Conservation (phyloP, 345 rosid species). For the Corchorus olitorius region DNA sequence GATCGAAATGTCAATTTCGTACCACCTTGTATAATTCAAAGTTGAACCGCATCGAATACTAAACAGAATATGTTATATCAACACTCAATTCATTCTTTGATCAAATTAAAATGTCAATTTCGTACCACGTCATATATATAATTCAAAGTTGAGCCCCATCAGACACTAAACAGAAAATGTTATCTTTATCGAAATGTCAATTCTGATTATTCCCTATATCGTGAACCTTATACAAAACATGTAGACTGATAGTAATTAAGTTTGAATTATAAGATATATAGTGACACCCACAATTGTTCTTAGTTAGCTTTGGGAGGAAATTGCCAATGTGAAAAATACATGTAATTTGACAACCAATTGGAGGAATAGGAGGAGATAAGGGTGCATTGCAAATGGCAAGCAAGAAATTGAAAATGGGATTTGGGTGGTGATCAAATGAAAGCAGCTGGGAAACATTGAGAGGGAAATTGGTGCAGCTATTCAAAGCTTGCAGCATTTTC, state of each 20-base stretch:
- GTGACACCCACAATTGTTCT: not conserved
- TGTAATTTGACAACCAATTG: not conserved
- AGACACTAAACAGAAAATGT: no score
- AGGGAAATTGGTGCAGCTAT: slow-evolving; percentile 28
- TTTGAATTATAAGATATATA: not conserved
- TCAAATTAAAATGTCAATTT: no score
- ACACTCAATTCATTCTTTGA: no score
- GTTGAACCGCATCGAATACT: no score
- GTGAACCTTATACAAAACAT: not conserved
- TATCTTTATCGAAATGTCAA: not conserved
- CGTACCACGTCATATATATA: no score
- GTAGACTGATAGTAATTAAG: no score
- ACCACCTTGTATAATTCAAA: no score
- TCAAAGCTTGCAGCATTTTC: slow-evolving; percentile 27
- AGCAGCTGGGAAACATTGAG: slow-evolving; percentile 17
- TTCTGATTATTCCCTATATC: not conserved
- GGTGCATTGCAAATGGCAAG: slow-evolving; percentile 10
- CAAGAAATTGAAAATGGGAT: not conserved
- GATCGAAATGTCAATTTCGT: no score
- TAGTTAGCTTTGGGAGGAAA: no score
- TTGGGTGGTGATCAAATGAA: not conserved
- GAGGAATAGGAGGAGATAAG: not conserved
- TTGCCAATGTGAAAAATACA: not conserved
- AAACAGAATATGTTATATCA: no score
- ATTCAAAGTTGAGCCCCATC: no score